Evolutionary conservation across 331 rosid genomes (phyloP).

Genomic region (Pyracantha coccinea): DNA sequence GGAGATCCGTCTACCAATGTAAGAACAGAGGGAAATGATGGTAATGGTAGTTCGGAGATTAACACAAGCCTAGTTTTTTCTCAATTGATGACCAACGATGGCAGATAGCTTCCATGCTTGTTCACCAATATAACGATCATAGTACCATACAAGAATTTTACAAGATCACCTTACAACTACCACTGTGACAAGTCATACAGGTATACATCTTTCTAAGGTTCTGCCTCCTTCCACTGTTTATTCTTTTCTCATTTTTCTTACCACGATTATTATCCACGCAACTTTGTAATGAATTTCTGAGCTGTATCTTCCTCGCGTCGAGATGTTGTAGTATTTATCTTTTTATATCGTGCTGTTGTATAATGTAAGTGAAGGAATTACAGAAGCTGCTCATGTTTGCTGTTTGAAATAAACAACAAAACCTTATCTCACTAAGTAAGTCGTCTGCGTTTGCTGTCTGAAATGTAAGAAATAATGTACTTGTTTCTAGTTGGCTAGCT

Average conservation of each 20-base stretch:
- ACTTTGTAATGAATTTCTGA: no score
- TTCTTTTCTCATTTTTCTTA: background rate
- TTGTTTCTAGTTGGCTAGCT: background rate
- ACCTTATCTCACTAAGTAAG: no score
- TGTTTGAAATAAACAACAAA: background rate
- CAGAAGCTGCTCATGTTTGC: background rate
- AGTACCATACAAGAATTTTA: constrained; percentile 5
- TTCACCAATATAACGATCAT: constrained; percentile 13
- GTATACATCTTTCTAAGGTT: background rate
- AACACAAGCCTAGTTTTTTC: constrained; percentile 78
- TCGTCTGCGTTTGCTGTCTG: no score
- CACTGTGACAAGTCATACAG: background rate
- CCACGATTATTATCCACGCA: background rate
- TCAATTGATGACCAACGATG: constrained; percentile 79
- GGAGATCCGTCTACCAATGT: constrained; percentile 26
- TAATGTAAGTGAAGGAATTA: background rate
- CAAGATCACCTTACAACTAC: background rate
- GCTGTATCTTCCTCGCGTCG: background rate
- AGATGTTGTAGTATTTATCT: no score
- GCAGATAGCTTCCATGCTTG: constrained; percentile 49
- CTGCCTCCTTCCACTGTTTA: background rate
- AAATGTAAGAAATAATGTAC: background rate
- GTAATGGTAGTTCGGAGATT: constrained; percentile 34
- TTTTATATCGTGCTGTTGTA: background rate
- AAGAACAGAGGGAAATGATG: constrained; percentile 32